Evolutionary conservation across 139 green algal genomes (phyloP).

Genomic region (Coccomyxa sp.): DNA sequence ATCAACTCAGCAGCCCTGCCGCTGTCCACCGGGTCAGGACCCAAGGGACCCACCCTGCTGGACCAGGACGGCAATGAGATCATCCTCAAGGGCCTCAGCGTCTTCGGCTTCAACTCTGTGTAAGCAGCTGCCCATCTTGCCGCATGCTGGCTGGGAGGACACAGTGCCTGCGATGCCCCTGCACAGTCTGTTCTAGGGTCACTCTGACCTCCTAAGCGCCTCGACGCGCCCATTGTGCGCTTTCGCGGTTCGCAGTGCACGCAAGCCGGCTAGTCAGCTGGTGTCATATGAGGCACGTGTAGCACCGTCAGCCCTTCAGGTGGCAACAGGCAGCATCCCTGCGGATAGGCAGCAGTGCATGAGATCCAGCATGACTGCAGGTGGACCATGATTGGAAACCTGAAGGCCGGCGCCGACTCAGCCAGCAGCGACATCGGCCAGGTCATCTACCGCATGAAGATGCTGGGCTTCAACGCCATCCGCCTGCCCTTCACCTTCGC

Average conservation of each 20-base stretch:
- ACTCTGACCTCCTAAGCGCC: too few species aligned
- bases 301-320: too few species aligned
- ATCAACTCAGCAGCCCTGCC: background rate
- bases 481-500: constrained; percentile 45
- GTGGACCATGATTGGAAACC: constrained; percentile 4
- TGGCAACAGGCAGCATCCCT: too few species aligned
- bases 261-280: too few species aligned
- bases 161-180: too few species aligned
- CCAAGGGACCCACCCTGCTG: background rate
- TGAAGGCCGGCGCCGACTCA: constrained; percentile 7
- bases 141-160: background rate
- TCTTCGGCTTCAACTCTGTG: constrained; percentile 1
- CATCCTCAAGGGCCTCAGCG: background rate
- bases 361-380: too few species aligned
- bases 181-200: too few species aligned
- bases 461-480: constrained; percentile 58
- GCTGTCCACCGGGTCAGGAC: background rate
- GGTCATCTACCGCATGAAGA: constrained; percentile 48
- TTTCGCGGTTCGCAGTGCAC: too few species aligned
- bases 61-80: background rate
- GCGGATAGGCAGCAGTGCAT: too few species aligned
- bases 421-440: constrained; percentile 29
- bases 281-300: too few species aligned
- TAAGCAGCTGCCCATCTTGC: background rate
- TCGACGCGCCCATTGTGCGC: too few species aligned